Percentiles rank a stretch among this genome's conserved stretches.
These are phyloP conservation scores for Tolypocladium endophyticum DNA, from an alignment of 2,329 filamentous ascomycete genomes.

Conservation along the genomic window DNA sequence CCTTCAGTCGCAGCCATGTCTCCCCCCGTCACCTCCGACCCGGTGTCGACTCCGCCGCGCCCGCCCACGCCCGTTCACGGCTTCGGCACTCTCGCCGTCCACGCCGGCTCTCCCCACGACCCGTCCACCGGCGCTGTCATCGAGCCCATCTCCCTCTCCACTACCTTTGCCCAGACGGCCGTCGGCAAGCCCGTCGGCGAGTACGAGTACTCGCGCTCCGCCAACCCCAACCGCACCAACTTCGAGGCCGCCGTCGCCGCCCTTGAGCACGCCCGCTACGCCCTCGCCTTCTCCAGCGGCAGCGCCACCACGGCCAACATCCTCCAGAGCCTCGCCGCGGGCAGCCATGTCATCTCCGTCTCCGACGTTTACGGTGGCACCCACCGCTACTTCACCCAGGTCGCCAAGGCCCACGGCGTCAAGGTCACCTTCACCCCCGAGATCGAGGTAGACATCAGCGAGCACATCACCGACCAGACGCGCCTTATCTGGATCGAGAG, in stretches of 20 bases:
- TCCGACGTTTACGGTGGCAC: constrained; percentile 98
- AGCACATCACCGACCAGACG: constrained; percentile 78
- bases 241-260: constrained; percentile 88
- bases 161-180: constrained; percentile 84
- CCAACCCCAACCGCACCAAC: constrained; percentile 91
- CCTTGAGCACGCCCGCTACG: constrained; percentile 84
- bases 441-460: constrained; percentile 79
- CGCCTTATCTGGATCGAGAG: constrained; percentile 94
- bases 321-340: constrained; percentile 81
- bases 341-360: constrained; percentile 90
- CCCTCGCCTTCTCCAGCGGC: constrained; percentile 88
- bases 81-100: constrained; percentile 91
- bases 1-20: constrained; percentile 13
- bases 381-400: constrained; percentile 97
- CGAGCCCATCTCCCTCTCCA: constrained; percentile 89
- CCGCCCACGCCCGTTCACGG: constrained; percentile 61
- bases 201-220: constrained; percentile 89
- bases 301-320: constrained; percentile 90
- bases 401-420: constrained; percentile 87
- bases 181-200: constrained; percentile 79
- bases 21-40: constrained; percentile 26
- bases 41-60: constrained; percentile 63
- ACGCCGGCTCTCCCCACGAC: constrained; percentile 86
- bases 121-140: constrained; percentile 91
- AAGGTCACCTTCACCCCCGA: constrained; percentile 88